A percentile compares a stretch with the other conserved stretches of the same genome.
phyloP scores from a whole-genome alignment of 139 green algal species.

The Micromonas commoda region DNA sequence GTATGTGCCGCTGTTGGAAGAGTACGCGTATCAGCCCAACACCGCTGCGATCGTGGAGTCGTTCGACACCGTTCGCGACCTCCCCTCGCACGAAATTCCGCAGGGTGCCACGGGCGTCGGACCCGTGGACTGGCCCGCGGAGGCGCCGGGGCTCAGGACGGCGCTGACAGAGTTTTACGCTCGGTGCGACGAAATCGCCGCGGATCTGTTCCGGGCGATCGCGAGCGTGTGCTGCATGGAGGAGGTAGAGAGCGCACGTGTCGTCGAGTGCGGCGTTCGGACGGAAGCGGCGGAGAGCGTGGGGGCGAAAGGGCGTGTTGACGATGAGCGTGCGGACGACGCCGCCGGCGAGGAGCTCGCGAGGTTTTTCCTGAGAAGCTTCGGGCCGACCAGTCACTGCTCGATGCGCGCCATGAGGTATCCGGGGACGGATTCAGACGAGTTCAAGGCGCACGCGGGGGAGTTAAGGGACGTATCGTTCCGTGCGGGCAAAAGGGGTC shows the following conservation, averaged over 20 bases:
- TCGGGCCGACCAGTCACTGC: not conserved
- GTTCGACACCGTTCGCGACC: slow-evolving; percentile 3
- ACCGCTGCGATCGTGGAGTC: not conserved
- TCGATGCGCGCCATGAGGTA: slow-evolving; percentile 3
- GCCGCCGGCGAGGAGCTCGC: not conserved
- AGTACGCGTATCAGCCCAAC: slow-evolving; percentile 8
- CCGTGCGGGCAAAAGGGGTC: too few relatives aligned
- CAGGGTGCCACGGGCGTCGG: not conserved
- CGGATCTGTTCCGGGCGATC: not conserved
- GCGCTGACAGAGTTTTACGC: not conserved
- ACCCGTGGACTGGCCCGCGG: slow-evolving; percentile 11
- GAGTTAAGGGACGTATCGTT: too few relatives aligned
- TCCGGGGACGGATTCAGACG: not conserved
- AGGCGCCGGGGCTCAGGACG: slow-evolving; percentile 1
- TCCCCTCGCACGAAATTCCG: not conserved
- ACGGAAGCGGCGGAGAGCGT: too few relatives aligned
- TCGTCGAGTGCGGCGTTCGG: too few relatives aligned
- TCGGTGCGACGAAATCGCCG: not conserved
- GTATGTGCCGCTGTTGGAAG: slow-evolving; percentile 17
- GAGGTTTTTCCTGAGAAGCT: not conserved
- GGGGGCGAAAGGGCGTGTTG: not conserved
- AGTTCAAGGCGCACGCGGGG: too few relatives aligned
- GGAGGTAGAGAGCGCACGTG: too few relatives aligned
- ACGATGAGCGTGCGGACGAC: not conserved
- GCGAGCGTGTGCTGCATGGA: not conserved